Evolutionary conservation across 306 rosid species (phyloP).

Genomic region (Lagenaria siceraria): DNA sequence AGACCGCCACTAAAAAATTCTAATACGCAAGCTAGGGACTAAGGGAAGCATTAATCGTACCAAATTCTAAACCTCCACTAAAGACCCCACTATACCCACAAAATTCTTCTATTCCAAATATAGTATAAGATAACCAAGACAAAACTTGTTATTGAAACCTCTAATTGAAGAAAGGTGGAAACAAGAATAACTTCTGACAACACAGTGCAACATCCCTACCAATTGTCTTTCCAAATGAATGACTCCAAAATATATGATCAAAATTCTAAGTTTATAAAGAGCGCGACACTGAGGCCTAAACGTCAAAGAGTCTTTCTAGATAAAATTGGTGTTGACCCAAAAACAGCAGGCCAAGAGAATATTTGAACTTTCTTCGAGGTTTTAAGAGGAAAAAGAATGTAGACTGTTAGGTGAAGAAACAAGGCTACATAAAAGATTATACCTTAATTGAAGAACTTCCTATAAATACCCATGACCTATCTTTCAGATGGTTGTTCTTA

Average conservation of each 20-base stretch:
- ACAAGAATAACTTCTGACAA: neutral
- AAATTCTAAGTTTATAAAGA: neutral
- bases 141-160: neutral
- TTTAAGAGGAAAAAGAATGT: neutral
- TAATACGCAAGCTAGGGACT: neutral
- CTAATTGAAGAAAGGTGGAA: neutral
- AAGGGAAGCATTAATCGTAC: neutral
- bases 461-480: neutral
- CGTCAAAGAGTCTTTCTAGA: neutral
- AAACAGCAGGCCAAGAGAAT: neutral
- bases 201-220: neutral
- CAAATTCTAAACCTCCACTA: neutral
- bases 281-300: neutral
- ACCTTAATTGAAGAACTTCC: neutral
- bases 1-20: neutral
- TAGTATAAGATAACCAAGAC: neutral
- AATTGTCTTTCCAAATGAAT: neutral
- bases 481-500: neutral
- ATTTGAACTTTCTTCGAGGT: neutral
- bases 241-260: neutral
- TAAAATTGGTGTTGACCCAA: neutral
- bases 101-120: neutral
- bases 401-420: neutral
- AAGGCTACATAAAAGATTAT: neutral
- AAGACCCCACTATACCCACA: neutral